phyloP scores from a whole-genome alignment of 441 rosid genomes.

The Corymbia citriodora region DNA sequence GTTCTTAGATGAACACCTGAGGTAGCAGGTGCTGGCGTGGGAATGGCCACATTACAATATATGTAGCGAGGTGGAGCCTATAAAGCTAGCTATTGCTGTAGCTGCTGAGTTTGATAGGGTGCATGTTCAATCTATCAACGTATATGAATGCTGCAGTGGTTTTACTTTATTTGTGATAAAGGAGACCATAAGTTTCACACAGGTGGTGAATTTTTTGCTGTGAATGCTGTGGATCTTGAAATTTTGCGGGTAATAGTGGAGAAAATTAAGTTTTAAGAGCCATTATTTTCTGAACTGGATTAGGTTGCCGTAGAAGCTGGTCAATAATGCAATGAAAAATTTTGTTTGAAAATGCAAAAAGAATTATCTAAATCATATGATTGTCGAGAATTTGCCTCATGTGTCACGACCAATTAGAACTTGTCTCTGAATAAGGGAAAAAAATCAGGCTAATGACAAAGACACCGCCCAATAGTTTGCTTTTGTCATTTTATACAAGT shows the following conservation, averaged over 20 bases:
- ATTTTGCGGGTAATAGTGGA: background rate
- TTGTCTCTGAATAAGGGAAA: background rate
- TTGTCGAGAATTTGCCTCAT: background rate
- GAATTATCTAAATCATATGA: background rate
- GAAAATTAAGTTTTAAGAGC: background rate
- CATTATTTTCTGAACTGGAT: background rate
- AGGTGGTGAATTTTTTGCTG: background rate
- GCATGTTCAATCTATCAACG: background rate
- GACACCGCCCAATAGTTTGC: background rate
- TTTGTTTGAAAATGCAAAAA: background rate
- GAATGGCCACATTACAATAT: background rate
- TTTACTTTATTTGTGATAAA: background rate
- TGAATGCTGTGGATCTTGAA: background rate
- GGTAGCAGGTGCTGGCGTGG: background rate
- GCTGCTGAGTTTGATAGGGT: background rate
- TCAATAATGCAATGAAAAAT: background rate
- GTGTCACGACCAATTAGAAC: background rate
- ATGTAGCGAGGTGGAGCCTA: background rate
- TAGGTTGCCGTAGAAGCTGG: background rate
- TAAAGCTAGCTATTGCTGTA: background rate
- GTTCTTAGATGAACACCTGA: background rate
- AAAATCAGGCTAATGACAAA: background rate
- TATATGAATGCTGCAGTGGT: background rate
- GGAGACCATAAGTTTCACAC: background rate
- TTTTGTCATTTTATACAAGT: background rate